A percentile compares a stretch with the other conserved stretches of the same genome.
phyloP scores from a whole-genome alignment of 805 yeast species.

The Lipomyces japonicus region DNA sequence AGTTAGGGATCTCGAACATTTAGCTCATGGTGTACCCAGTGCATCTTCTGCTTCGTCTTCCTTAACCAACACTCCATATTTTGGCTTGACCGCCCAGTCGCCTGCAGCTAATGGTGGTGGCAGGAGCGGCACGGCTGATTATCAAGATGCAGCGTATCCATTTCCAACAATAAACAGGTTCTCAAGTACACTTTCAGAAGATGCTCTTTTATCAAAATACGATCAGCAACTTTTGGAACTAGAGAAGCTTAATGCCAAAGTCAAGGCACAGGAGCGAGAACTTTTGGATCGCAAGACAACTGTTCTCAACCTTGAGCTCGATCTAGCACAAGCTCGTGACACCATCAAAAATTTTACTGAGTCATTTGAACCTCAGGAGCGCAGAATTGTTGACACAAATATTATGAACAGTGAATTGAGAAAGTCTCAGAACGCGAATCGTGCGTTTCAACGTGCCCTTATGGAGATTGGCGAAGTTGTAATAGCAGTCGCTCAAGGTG shows the following conservation, averaged over 20 bases:
- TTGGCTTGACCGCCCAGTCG: conserved; percentile 1
- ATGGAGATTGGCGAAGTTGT: conserved; percentile 82
- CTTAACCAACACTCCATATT: neutral
- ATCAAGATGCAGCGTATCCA: neutral
- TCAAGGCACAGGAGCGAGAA: conserved; percentile 23
- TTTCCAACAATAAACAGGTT: neutral
- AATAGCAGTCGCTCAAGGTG: conserved; percentile 86
- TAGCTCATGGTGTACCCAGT: neutral
- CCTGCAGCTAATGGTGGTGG: neutral
- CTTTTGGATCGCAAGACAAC: conserved; percentile 18
- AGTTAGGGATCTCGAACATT: conserved; percentile 22
- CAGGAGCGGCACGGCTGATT: neutral
- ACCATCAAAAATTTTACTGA: conserved; percentile 21
- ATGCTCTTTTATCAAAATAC: conserved; percentile 6
- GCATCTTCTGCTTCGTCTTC: conserved; percentile 2
- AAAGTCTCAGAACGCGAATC: conserved; percentile 52
- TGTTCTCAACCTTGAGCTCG: conserved; percentile 23
- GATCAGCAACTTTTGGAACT: conserved; percentile 17
- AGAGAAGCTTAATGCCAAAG: conserved; percentile 20
- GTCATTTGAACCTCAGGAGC: conserved; percentile 24
- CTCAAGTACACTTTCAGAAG: neutral
- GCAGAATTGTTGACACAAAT: conserved; percentile 20
- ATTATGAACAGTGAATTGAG: conserved; percentile 36
- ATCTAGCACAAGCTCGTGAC: conserved; percentile 26
- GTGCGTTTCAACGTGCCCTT: conserved; percentile 58